Base-by-base conservation (phyloP, 495 filamentous ascomycete species). In the Aeminium ludgeri region DNA sequence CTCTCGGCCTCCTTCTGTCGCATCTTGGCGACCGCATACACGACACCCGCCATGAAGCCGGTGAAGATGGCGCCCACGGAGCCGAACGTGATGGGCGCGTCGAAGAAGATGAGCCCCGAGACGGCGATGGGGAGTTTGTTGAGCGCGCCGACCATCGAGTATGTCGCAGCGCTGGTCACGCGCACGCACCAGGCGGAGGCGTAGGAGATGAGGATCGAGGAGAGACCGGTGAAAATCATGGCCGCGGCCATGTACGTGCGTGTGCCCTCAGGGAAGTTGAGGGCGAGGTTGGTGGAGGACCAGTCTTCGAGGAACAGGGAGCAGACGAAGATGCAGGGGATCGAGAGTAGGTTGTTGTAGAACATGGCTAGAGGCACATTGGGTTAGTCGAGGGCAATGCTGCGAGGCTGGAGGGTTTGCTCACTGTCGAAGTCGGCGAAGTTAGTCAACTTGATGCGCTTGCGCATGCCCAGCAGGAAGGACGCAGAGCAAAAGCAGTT, bases 311-410 rank as follows among this genome's bases (percentile, higher is more conserved):
- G 66, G 45, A 93, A 53, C 38, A 93, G 63, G 19, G 91, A 87
- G 64, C 74, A 76, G 48, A 82, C 61, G 37, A 95, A 58, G 20
- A 99, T 74, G 49, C 96, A 79, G 38, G 89, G 89, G 46, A 99
- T 94, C 17, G 86, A 92, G 45, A 99, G 75, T 33, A 99, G 73
- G 61, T 99, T 99, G 74, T 99, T 99, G 69, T 99, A 99, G 65
- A 87, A 99, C 89, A 97, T 97, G 49, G 86, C 87, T 96, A 50
- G 19, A 28, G 16, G 36, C 20, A 23, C 10, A 52, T 66, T 54
- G 69, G 63, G 46, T 48, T 34, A 28, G 19, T 41, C 11, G n/a
- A 15, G 19, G 17, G 11, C 11, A 37, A n/a, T 30, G n/a, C n/a
- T 19, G 34, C 6, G 34, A 36, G 34, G 34, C 20, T 6, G 15